These are phyloP conservation scores for Cutaneotrichosporon curvatum DNA, from an alignment of 1,284 basidiomycete genomes.

Conservation along the genomic window DNA sequence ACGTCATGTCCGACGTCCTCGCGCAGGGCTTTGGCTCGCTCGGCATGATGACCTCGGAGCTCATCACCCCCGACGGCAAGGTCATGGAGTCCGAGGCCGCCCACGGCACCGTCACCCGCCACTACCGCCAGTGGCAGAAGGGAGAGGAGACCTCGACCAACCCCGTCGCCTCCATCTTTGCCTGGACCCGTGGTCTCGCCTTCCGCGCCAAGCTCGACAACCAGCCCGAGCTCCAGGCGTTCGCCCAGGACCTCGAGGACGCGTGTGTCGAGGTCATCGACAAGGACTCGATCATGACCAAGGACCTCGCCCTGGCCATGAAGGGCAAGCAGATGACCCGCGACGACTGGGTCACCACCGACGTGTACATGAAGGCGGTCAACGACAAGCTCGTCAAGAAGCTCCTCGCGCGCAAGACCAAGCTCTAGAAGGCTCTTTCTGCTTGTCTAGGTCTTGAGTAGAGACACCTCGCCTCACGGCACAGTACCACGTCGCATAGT, in stretches of 20 bases:
- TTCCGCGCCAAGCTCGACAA: slow-evolving; percentile 89
- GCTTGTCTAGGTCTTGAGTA: too few relatives aligned
- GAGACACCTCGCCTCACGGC: too few relatives aligned
- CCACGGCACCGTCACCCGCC: slow-evolving; percentile 80
- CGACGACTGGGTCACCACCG: slow-evolving; percentile 88
- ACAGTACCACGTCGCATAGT: too few relatives aligned
- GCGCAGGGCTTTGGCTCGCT: slow-evolving; percentile 84
- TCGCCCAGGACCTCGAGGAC: slow-evolving; percentile 74
- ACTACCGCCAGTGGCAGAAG: slow-evolving; percentile 96
- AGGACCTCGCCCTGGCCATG: slow-evolving; percentile 91
- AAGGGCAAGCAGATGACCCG: slow-evolving; percentile 85
- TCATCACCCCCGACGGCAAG: slow-evolving; percentile 90
- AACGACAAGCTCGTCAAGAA: slow-evolving; percentile 36
- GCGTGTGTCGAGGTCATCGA: slow-evolving; percentile 91
- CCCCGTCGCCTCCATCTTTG: slow-evolving; percentile 97
- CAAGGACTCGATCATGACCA: slow-evolving; percentile 85
- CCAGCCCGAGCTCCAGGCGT: slow-evolving; percentile 67
- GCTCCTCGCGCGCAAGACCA: slow-evolving; percentile 24
- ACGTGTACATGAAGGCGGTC: slow-evolving; percentile 84
- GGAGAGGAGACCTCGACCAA: slow-evolving; percentile 94
- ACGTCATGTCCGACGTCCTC: slow-evolving; percentile 76
- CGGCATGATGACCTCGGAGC: slow-evolving; percentile 97
- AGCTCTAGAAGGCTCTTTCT: slow-evolving; percentile 10
- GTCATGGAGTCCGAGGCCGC: slow-evolving; percentile 90
- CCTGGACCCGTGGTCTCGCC: slow-evolving; percentile 91